These are phyloP conservation scores for Plectosphaerella cucumerina DNA, from an alignment of 2,329 filamentous ascomycete genomes.

Conservation along the genomic window DNA sequence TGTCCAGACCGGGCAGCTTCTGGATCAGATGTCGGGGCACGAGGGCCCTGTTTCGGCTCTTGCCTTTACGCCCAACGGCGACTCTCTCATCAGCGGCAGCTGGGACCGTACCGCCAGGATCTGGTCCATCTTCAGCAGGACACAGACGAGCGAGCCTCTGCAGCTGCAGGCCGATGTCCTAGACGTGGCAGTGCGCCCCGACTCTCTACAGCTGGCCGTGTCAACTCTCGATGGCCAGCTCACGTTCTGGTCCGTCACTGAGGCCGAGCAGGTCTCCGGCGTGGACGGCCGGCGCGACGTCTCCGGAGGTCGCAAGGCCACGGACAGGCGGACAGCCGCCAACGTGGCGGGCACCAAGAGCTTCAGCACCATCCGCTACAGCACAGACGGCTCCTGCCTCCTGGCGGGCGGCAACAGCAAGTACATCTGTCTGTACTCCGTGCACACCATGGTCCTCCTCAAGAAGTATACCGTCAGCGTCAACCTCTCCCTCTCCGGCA, in stretches of 20 bases:
- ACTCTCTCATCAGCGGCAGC: slow-evolving; percentile 81
- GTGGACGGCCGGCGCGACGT: slow-evolving; percentile 89
- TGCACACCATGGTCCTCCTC: slow-evolving; percentile 81
- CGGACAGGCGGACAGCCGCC: slow-evolving; percentile 85
- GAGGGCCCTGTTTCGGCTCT: slow-evolving; percentile 89
- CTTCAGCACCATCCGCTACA: slow-evolving; percentile 85
- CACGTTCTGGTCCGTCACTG: slow-evolving; percentile 89
- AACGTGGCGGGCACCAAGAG: slow-evolving; percentile 87
- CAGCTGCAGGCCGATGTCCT: slow-evolving; percentile 90
- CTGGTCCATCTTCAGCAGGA: slow-evolving; percentile 92
- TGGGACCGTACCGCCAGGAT: slow-evolving; percentile 96
- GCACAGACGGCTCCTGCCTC: slow-evolving; percentile 85
- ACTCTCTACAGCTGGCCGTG: slow-evolving; percentile 85
- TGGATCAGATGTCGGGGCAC: slow-evolving; percentile 87
- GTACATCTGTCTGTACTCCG: slow-evolving; percentile 97
- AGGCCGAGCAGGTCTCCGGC: slow-evolving; percentile 80
- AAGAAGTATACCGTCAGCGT: slow-evolving; percentile 96
- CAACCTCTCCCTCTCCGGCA: slow-evolving; percentile 93
- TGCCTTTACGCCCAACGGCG: slow-evolving; percentile 83
- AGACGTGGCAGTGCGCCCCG: slow-evolving; percentile 80
- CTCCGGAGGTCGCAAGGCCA: slow-evolving; percentile 84
- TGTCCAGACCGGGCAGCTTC: slow-evolving; percentile 91
- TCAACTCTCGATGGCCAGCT: slow-evolving; percentile 91
- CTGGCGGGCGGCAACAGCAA: slow-evolving; percentile 95
- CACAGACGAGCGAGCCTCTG: slow-evolving; percentile 90